Evolutionary conservation across 2,329 filamentous ascomycete genomes (phyloP).

Genomic region (Penicillium sp.): DNA sequence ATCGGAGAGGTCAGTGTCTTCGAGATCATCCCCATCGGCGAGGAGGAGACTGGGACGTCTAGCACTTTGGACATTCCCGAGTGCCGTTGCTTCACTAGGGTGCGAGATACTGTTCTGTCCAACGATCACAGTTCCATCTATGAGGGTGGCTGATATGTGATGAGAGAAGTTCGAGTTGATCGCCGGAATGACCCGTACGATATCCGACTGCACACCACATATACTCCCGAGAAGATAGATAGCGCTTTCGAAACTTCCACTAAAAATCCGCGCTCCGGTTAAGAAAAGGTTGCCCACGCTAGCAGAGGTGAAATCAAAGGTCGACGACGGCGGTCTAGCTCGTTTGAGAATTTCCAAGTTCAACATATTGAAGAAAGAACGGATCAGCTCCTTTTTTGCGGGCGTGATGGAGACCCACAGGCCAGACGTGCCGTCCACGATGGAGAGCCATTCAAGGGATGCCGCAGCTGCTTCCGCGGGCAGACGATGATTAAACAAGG

Average conservation of each 20-base stretch:
- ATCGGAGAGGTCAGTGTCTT: conserved; percentile 31
- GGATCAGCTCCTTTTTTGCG: conserved; percentile 73
- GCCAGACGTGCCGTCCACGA: conserved; percentile 77
- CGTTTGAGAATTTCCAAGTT: conserved; percentile 79
- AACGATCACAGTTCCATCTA: conserved; percentile 74
- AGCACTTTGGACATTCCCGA: conserved; percentile 29
- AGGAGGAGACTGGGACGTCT: conserved; percentile 38
- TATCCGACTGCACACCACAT: conserved; percentile 72
- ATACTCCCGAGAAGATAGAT: conserved; percentile 88
- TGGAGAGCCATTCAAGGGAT: conserved; percentile 78
- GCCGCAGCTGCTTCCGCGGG: conserved; percentile 63
- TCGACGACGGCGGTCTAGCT: conserved; percentile 65
- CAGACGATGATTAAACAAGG: conserved; percentile 84
- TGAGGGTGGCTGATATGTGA: conserved; percentile 83
- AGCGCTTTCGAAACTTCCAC: conserved; percentile 86
- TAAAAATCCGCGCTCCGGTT: conserved; percentile 84
- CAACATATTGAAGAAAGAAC: conserved; percentile 72
- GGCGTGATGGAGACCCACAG: conserved; percentile 73
- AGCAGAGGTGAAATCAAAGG: conserved; percentile 75
- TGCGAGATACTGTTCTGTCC: conserved; percentile 94
- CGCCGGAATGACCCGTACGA: conserved; percentile 78
- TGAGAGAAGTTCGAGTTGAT: conserved; percentile 95
- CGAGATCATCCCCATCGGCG: conserved; percentile 34
- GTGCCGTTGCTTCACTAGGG: conserved; percentile 66
- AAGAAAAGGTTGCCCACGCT: conserved; percentile 79